Base-by-base conservation (phyloP, 176 grass and related monocot species). In the Musa itinerans region DNA sequence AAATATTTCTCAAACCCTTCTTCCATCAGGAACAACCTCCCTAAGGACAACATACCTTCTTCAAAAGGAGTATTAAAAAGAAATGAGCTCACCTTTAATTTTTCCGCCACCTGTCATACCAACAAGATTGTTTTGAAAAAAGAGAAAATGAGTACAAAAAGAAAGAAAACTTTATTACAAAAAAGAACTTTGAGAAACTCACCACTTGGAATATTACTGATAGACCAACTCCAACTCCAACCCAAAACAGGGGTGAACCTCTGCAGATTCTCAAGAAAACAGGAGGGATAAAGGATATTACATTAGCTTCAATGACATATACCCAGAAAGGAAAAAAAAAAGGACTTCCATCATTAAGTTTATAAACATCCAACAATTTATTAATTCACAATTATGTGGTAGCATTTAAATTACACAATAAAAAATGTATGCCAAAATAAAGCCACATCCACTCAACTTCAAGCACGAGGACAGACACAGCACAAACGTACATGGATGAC, bases 201-300 rank as follows among this genome's bases (percentile, higher is more conserved):
- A 99, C 95, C 86, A 84, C 49, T 57, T 91, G 87, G 71, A 99
- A 99, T 1, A 83, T 76, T 14, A 83, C 95, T 56, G 95, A 87
- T 17, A 99, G 84, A 50, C 85, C 95, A 65, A 99, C 95, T 62
- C 95, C 95, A 79, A 94, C 65, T 74, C 95, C 95, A 77, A 99
- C 86, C 95, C 95, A 99, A 84, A 99, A 99, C 72, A 94, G 86
- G 67, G 95, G 95, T 13, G 95, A 91, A 26, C 95, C 90, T 5
- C 95, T 99, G 84, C n/a, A 86, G 62, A 49, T 77, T 71, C 8
- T 10, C 19, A 16, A 65, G 9, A 48, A 56, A 54, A 78, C 13
- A 54, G 16, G 64, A 73, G 29, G 23, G 26, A 54, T 52, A 65
- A 54, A 48, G 61, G 11, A 65, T 49, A 58, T 51, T 1, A 19